Percentiles rank a stretch among this genome's conserved stretches.
These are phyloP conservation scores for Xylariaceae sp. DNA, from an alignment of 2,329 filamentous ascomycete species.

Conservation along the genomic window DNA sequence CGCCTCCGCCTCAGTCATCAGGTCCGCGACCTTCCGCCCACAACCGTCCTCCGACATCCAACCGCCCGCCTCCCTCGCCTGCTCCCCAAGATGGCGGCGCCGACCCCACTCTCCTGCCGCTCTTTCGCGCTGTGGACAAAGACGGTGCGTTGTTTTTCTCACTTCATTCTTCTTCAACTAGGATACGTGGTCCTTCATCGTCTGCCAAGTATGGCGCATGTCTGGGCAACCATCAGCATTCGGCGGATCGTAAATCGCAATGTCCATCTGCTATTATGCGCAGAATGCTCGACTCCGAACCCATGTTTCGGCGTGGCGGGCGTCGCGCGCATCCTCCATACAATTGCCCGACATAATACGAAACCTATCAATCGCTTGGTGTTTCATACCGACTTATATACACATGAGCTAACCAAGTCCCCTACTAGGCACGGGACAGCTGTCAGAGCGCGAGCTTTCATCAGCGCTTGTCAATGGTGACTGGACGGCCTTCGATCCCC, in stretches of 20 bases:
- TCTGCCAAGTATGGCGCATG: too few species aligned
- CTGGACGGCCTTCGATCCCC: conserved; percentile 87
- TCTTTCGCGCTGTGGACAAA: conserved; percentile 91
- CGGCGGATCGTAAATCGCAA: too few species aligned
- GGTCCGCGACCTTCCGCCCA: conserved; percentile 41
- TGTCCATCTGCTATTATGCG: too few species aligned
- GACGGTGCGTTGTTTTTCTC: conserved; percentile 51
- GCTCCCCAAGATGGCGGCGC: conserved; percentile 48
- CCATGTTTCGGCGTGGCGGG: too few species aligned
- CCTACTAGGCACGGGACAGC: conserved; percentile 64
- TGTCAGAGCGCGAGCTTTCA: conserved; percentile 82
- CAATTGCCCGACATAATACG: too few species aligned
- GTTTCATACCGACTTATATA: neutral
- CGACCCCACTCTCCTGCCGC: conserved; percentile 72
- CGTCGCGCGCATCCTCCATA: too few species aligned
- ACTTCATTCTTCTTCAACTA: too few species aligned
- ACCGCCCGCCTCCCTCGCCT: conserved; percentile 64
- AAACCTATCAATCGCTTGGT: neutral
- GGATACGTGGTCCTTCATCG: too few species aligned
- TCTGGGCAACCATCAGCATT: too few species aligned
- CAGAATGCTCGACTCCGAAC: too few species aligned
- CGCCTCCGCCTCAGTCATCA: conserved; percentile 45
- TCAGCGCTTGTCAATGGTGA: conserved; percentile 94
- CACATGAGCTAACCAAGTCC: conserved; percentile 2
- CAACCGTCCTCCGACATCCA: conserved; percentile 51